These are phyloP conservation scores for Penicillium sp. DNA, from an alignment of 2,329 filamentous ascomycete genomes.

Conservation along the genomic window DNA sequence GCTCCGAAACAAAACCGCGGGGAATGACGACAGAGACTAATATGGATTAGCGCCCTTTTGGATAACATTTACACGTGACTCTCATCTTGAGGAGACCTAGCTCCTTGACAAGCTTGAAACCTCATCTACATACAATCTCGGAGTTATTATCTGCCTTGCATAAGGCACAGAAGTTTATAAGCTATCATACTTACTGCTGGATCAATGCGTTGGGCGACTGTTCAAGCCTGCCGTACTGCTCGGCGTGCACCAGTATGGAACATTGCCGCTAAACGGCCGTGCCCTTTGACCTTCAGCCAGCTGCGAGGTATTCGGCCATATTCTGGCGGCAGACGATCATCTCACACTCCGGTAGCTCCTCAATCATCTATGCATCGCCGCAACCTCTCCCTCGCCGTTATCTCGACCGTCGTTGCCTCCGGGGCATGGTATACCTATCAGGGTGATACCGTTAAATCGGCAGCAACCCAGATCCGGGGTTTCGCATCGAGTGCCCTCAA, in stretches of 20 bases:
- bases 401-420: slow-evolving; percentile 49
- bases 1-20: slow-evolving; percentile 22
- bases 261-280: slow-evolving; percentile 39
- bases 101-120: slow-evolving; percentile 16
- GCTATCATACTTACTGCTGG: slow-evolving; percentile 13
- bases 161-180: slow-evolving; percentile 4
- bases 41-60: slow-evolving; percentile 25
- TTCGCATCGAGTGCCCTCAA: slow-evolving; percentile 27
- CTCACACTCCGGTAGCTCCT: slow-evolving; percentile 36
- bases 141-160: slow-evolving; percentile 8
- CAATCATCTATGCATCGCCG: slow-evolving; percentile 52
- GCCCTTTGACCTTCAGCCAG: slow-evolving; percentile 40
- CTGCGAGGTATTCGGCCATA: slow-evolving; percentile 38
- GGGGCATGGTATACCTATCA: slow-evolving; percentile 53
- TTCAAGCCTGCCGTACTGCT: slow-evolving; percentile 50
- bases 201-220: slow-evolving; percentile 51
- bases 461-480: slow-evolving; percentile 25
- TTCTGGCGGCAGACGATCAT: slow-evolving; percentile 37
- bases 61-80: slow-evolving; percentile 20
- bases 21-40: slow-evolving; percentile 37
- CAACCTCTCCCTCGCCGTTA: slow-evolving; percentile 49
- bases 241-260: slow-evolving; percentile 48
- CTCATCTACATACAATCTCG: slow-evolving; percentile 5
- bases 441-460: slow-evolving; percentile 33
- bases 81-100: slow-evolving; percentile 16